A percentile compares a stretch with the other conserved stretches of the same genome.
Evolutionary conservation across 192 early-diverging fungal genomes (phyloP).

Genomic region (Diversispora eburnea): DNA sequence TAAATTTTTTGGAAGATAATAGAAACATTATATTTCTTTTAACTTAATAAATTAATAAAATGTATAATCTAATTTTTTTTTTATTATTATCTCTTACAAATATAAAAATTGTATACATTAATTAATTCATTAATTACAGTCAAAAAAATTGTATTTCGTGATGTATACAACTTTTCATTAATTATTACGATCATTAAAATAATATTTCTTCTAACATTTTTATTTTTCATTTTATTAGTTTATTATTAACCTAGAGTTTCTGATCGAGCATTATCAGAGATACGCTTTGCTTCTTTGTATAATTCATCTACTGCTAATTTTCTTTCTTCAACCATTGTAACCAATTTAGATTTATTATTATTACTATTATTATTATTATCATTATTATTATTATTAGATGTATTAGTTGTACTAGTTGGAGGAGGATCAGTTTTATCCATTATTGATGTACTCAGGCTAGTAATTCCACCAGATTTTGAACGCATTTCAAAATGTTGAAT

Average conservation of each 20-base stretch:
- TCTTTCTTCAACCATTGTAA: not conserved
- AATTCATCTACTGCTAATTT: not conserved
- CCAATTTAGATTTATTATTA: not conserved
- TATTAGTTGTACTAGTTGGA: not conserved
- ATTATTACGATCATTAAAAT: not conserved
- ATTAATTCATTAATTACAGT: too few species aligned
- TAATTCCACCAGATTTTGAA: not conserved
- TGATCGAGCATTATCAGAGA: slow-evolving; percentile 12
- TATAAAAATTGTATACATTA: too few species aligned
- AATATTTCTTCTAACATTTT: not conserved
- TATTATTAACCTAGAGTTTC: not conserved
- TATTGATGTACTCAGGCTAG: not conserved
- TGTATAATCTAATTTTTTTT: too few species aligned
- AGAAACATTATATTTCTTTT: too few species aligned
- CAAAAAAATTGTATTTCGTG: too few species aligned
- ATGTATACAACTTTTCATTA: too few species aligned
- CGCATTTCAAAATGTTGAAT: slow-evolving; percentile 13
- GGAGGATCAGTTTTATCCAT: not conserved
- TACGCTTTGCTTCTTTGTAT: not conserved
- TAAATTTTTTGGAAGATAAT: not conserved
- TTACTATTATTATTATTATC: too few species aligned
- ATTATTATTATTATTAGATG: not conserved
- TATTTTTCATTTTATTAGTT: not conserved
- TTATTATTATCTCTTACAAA: too few species aligned
- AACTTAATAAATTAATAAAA: too few species aligned